phyloP scores from a whole-genome alignment of 768 basidiomycete species.

The Xerocomellus dryophilus region DNA sequence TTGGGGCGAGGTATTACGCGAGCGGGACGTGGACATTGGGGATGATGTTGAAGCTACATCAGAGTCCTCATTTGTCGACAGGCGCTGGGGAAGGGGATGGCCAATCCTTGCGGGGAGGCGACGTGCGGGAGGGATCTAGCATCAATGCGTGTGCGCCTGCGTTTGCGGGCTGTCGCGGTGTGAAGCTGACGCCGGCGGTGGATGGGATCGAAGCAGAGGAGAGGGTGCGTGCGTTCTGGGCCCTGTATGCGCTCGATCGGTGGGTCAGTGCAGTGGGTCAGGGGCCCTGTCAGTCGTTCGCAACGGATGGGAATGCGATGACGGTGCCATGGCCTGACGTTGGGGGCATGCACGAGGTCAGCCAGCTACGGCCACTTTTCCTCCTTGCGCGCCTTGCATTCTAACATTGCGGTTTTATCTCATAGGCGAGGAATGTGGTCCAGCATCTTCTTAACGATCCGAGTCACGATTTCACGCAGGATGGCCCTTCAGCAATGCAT shows the following conservation, averaged over 20 bases:
- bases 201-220: conserved; percentile 38
- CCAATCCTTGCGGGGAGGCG: conserved; percentile 3
- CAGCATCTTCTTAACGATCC: conserved; percentile 18
- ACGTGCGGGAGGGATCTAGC: background rate
- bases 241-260: conserved; percentile 34
- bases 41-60: conserved; percentile 47
- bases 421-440: conserved; percentile 13
- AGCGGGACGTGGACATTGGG: conserved; percentile 47
- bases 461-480: conserved; percentile 8
- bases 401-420: background rate
- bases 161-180: conserved; percentile 9
- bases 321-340: conserved; percentile 43
- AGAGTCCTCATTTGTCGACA: conserved; percentile 1
- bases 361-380: background rate
- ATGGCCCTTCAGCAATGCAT: conserved; percentile 11
- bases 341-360: conserved; percentile 10
- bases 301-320: conserved; percentile 30
- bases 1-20: conserved; percentile 60
- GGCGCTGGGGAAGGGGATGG: background rate
- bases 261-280: conserved; percentile 30
- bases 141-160: too few species aligned
- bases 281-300: conserved; percentile 14
- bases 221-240: conserved; percentile 40
- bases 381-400: background rate
- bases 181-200: conserved; percentile 29